Percentiles rank a stretch among this genome's conserved stretches.
Evolutionary conservation across 1,284 basidiomycete genomes (phyloP).

Genomic region (Heterobasidion annosum): DNA sequence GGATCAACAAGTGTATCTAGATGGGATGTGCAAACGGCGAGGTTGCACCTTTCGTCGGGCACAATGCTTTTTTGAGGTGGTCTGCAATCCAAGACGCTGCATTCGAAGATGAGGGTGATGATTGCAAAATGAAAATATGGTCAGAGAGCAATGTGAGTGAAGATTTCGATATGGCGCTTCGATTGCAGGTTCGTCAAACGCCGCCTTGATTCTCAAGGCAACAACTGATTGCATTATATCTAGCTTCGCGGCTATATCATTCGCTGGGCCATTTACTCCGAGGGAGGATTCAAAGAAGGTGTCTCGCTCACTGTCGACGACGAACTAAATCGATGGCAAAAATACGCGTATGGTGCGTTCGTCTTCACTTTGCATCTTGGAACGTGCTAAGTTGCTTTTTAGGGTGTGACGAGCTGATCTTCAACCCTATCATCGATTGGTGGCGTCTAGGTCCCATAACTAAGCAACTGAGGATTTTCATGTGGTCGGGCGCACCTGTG

Average conservation of each 20-base stretch:
- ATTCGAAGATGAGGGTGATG: conserved; percentile 59
- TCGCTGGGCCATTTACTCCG: conserved; percentile 79
- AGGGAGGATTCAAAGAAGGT: conserved; percentile 79
- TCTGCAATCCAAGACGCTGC: conserved; percentile 74
- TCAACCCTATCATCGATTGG: conserved; percentile 71
- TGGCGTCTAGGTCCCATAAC: conserved; percentile 68
- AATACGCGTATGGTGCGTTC: conserved; percentile 68
- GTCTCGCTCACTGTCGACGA: conserved; percentile 77
- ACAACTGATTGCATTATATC: not conserved
- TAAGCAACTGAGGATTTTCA: conserved; percentile 66
- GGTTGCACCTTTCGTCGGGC: conserved; percentile 80
- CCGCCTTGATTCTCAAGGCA: too few relatives aligned
- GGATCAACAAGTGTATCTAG: conserved; percentile 73
- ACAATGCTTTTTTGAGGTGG: conserved; percentile 86
- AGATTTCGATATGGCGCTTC: conserved; percentile 71
- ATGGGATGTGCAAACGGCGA: conserved; percentile 73
- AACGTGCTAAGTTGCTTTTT: not conserved
- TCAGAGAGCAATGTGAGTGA: conserved; percentile 79
- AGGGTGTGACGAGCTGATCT: conserved; percentile 66
- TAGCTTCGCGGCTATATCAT: conserved; percentile 62
- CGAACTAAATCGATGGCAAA: conserved; percentile 80
- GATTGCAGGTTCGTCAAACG: conserved; percentile 16
- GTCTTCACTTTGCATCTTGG: not conserved
- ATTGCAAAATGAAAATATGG: conserved; percentile 64
- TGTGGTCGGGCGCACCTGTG: conserved; percentile 69